These are phyloP conservation scores for Ceratobasidium sp. DNA, from an alignment of 1,284 basidiomycete genomes.

Conservation along the genomic window DNA sequence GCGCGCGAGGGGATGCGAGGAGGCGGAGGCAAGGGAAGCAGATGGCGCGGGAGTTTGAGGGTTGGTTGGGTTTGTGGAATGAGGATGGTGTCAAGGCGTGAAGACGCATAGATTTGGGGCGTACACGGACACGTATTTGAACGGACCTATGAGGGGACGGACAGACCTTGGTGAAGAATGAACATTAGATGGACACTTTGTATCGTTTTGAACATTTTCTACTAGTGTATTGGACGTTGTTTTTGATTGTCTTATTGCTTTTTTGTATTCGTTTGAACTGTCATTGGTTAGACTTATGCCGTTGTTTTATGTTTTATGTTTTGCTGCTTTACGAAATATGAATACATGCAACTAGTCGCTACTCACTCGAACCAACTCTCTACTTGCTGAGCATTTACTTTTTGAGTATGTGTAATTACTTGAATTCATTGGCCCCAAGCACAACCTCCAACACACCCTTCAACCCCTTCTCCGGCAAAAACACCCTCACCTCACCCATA, in stretches of 20 bases:
- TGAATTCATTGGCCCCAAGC: conserved; percentile 48
- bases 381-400: too few relatives aligned
- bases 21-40: conserved; percentile 63
- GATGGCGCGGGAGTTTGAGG: conserved; percentile 67
- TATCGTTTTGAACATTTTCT: conserved; percentile 19
- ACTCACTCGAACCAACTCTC: conserved; percentile 11
- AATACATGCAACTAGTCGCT: neutral
- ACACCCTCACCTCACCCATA: conserved; percentile 49
- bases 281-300: neutral
- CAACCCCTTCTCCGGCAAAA: conserved; percentile 48
- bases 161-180: neutral
- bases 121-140: neutral
- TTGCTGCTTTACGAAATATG: neutral
- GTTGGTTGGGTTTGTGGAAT: conserved; percentile 65
- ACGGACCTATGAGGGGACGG: neutral
- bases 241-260: conserved; percentile 13
- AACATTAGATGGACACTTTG: conserved; percentile 9
- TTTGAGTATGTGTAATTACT: neutral
- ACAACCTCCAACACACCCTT: conserved; percentile 49
- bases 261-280: conserved; percentile 28
- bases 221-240: neutral
- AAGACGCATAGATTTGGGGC: neutral
- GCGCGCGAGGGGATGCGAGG: conserved; percentile 60
- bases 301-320: neutral
- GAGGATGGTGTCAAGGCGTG: conserved; percentile 16